Conservation (phyloP, 129 eudicot genomes). For the Kitagawia praeruptora region DNA sequence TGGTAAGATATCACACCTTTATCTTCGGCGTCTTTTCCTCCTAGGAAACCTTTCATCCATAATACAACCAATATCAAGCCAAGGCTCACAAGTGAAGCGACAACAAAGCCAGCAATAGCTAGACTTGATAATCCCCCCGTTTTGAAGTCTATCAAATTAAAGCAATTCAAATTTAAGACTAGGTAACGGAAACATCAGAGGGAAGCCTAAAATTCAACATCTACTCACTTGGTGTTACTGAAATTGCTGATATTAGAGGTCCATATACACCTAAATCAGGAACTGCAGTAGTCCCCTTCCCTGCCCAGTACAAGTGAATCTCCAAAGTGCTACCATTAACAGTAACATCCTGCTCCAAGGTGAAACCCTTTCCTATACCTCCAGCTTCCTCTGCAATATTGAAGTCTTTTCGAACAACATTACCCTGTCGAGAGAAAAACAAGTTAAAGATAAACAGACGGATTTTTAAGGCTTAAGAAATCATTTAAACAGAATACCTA, state of each 20-base stretch:
- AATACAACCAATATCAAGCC: slow-evolving; percentile 30
- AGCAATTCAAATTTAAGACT: slow-evolving; percentile 11
- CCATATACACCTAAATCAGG: slow-evolving; percentile 73
- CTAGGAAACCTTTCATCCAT: slow-evolving; percentile 47
- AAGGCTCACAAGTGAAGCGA: slow-evolving; percentile 34
- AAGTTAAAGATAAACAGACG: background rate
- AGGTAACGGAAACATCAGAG: slow-evolving; percentile 6
- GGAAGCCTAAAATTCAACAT: background rate
- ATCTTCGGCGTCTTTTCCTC: slow-evolving; percentile 43
- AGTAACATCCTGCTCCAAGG: slow-evolving; percentile 36
- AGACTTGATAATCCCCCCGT: slow-evolving; percentile 54
- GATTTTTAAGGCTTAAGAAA: background rate
- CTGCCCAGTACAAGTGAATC: slow-evolving; percentile 83
- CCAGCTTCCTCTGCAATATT: slow-evolving; percentile 53
- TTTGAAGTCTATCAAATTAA: slow-evolving; percentile 41
- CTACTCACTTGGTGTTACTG: slow-evolving; percentile 80
- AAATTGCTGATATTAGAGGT: slow-evolving; percentile 71
- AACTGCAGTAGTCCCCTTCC: slow-evolving; percentile 74
- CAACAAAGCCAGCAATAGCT: slow-evolving; percentile 55
- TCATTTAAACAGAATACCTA: background rate
- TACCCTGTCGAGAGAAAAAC: slow-evolving; percentile 41
- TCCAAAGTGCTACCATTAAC: slow-evolving; percentile 74
- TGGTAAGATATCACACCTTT: slow-evolving; percentile 27
- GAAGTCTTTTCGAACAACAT: slow-evolving; percentile 38
- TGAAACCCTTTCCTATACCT: slow-evolving; percentile 43